Evolutionary conservation across 2,329 filamentous ascomycete genomes (phyloP), one percentile per base, ranked within the genome.

Genomic region (Gnomoniopsis smithogilvyi): DNA sequence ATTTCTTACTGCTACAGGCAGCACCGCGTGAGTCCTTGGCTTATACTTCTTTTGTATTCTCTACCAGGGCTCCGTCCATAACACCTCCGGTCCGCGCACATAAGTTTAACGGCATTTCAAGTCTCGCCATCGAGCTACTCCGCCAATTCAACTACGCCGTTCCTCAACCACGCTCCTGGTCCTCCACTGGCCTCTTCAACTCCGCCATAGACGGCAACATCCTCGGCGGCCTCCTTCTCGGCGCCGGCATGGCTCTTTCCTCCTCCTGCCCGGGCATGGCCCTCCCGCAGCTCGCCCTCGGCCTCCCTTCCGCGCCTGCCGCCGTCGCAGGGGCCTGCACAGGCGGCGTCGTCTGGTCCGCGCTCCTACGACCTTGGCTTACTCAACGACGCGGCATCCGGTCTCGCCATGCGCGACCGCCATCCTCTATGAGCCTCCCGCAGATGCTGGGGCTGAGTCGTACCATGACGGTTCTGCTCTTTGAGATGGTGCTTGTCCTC

Each of bases 231-330:
- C 67, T 76, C 17, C 71, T 89, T 2, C 78, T 88, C 26, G 87
- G 87, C 38, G 69, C 80, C n/a, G 87, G 87, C 57, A 88, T 90
- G 86, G 79, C 83, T 6, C 72, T 89, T 17, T 81, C 85, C 0
- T 86, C 85, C 10, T 81, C 86, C 0, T 89, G 87, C 60, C 85
- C 87, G 0, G 87, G 87, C 0, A 88, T 85, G 0, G 78, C 88
- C 6, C 78, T 88, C 51, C 80, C 82, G 0, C 87, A 90, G 70
- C 66, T 84, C 12, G 85, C 79, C 2, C 73, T 79, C 14, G 80
- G 82, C 1, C 73, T 86, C 2, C 71, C 67, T 2, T 78, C 81
- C 0, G 84, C 83, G 0, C 68, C 78, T 43, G 80, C 77, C 55
- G 80, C 81, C 0, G 71, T 88, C 2, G 71, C 72, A 0, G 87